These are phyloP conservation scores for Aspergillus conjunctus DNA, from an alignment of 495 filamentous ascomycete genomes.

Conservation along the genomic window DNA sequence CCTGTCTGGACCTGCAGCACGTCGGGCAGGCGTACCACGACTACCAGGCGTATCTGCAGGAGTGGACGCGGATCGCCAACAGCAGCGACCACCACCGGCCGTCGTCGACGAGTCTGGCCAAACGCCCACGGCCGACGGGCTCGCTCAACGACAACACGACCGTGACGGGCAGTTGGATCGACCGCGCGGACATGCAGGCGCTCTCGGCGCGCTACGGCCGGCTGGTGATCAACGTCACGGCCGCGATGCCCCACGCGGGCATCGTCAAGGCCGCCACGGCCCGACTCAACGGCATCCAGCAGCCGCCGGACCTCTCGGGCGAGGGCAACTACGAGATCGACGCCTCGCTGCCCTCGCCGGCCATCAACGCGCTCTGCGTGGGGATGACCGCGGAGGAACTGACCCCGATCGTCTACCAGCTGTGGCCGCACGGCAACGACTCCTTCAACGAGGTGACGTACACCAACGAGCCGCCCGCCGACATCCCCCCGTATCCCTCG, in stretches of 20 bases:
- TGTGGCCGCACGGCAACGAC: constrained; percentile 52
- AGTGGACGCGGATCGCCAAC: constrained; percentile 50
- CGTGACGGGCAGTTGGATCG: constrained; percentile 62
- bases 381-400: constrained; percentile 61
- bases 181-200: constrained; percentile 46
- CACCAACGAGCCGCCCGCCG: constrained; percentile 18
- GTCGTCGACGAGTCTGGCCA: constrained; percentile 33
- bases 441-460: constrained; percentile 40
- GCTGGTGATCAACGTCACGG: constrained; percentile 70
- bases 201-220: constrained; percentile 49
- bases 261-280: constrained; percentile 63
- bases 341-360: constrained; percentile 66
- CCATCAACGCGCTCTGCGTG: constrained; percentile 69
- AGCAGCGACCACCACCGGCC: constrained; percentile 33
- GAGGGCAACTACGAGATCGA: constrained; percentile 65
- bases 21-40: constrained; percentile 62
- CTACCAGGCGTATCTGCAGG: constrained; percentile 46
- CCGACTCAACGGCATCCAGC: constrained; percentile 61
- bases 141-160: constrained; percentile 68
- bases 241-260: constrained; percentile 72
- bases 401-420: constrained; percentile 59
- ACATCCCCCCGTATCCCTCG: constrained; percentile 31
- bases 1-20: constrained; percentile 66
- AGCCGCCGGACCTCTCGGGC: constrained; percentile 64
- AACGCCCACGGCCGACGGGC: constrained; percentile 55